Evolutionary conservation across 805 yeast species (phyloP), one percentile per base, ranked within the genome.

Genomic region (Priceomyces fermenticarens): DNA sequence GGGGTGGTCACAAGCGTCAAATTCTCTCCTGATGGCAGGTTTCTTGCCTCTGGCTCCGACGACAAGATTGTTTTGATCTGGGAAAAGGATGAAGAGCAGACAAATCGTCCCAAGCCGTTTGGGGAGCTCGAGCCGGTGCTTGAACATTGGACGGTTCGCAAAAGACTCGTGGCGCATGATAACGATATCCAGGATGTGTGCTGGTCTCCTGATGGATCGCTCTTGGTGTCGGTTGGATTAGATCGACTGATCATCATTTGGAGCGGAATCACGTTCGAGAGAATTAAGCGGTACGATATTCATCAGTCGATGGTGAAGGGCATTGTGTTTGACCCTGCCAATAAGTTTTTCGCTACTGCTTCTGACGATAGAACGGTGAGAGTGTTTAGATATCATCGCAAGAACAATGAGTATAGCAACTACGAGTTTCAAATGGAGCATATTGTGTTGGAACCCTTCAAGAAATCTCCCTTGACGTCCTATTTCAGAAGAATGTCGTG

Each of bases 141-240:
- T 41, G 99, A 91, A 61, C 95, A 87, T 53, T 91, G 99, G 99
- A 82, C 91, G 1, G 97, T 91, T 1, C 69, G 96, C 13, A 88
- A 88, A 53, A 76, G 98, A 53, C 74, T 89, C 11, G 97, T 88
- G 13, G 99, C 97, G 1, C 99, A 93, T 62, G 98, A 93, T 48
- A 93, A 91, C 57, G 99, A 93, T 67, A 87, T 93, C 38, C 99
- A 93, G 60, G 99, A 93, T 62, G 83, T 93, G 50, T 95, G 97
- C 32, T 93, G 99, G 98, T 86, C 96, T 1, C 97, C 98, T 0
- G 98, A 91, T 57, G 85, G 95, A 3, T 78, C 88, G 29, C 78
- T 93, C 16, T 67, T 93, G 35, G 97, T 93, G 12, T 85, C 96
- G 1, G 99, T 91, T 9, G 99, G 99, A 0, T 71, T 93, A 42